A percentile compares a stretch with the other conserved stretches of the same genome.
These are phyloP conservation scores for Chaetomiaceae sp. DNA, from an alignment of 2,329 filamentous ascomycete genomes.

Conservation along the genomic window DNA sequence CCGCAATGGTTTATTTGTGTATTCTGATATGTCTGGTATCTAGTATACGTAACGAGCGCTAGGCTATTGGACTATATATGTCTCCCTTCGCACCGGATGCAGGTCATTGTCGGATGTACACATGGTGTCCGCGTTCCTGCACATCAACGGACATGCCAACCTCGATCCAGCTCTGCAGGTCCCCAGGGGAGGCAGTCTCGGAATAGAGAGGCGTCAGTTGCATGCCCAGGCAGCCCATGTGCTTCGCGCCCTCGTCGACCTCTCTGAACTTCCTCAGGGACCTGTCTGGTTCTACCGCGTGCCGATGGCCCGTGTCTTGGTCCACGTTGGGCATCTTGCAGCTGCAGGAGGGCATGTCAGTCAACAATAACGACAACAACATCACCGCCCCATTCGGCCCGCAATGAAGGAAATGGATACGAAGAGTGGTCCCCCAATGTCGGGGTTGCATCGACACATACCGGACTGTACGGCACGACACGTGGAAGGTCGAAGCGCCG, in stretches of 20 bases:
- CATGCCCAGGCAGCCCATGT: conserved; percentile 57
- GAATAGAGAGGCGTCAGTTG: conserved; percentile 54
- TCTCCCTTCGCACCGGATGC: neutral
- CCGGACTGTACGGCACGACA: conserved; percentile 61
- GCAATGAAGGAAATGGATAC: too few species aligned
- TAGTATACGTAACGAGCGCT: conserved; percentile 3
- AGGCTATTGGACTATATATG: neutral
- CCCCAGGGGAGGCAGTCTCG: conserved; percentile 22
- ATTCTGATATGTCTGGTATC: too few species aligned
- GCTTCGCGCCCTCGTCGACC: conserved; percentile 54
- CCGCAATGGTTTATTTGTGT: too few species aligned
- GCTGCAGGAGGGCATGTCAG: conserved; percentile 26
- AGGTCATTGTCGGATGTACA: conserved; percentile 34
- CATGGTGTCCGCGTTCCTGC: conserved; percentile 40
- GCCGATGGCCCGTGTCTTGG: conserved; percentile 51
- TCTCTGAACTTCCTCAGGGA: conserved; percentile 53
- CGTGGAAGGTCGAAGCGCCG: conserved; percentile 40
- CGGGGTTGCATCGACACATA: conserved; percentile 25
- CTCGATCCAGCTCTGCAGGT: conserved; percentile 41
- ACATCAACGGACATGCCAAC: conserved; percentile 52
- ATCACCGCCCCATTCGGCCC: too few species aligned
- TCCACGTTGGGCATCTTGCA: conserved; percentile 69
- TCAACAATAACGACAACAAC: too few species aligned
- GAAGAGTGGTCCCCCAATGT: too few species aligned
- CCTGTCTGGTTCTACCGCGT: conserved; percentile 50